Conservation (phyloP, 352 stramenopile genomes). For the Aphanomyces cochlioides region DNA sequence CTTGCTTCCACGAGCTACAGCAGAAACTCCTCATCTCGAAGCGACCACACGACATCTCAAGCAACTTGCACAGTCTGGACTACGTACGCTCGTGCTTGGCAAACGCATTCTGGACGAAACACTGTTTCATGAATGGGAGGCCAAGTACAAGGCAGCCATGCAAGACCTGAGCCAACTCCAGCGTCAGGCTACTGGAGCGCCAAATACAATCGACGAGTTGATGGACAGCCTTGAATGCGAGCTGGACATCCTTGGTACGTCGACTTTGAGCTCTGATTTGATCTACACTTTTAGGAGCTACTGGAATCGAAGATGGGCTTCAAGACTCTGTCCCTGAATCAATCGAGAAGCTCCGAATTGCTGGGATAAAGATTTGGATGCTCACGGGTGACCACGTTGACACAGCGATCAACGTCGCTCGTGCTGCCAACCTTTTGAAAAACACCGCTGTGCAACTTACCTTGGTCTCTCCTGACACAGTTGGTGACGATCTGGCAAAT, state of each 20-base stretch:
- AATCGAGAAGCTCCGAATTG: conserved; percentile 89
- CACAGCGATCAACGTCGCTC: conserved; percentile 97
- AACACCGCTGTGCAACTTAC: conserved; percentile 44
- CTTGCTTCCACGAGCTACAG: conserved; percentile 62
- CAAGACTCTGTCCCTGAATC: conserved; percentile 92
- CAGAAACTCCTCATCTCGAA: conserved; percentile 46
- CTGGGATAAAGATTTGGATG: conserved; percentile 98
- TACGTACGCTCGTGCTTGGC: conserved; percentile 78
- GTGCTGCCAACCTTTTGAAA: conserved; percentile 73
- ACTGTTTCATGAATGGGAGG: conserved; percentile 59
- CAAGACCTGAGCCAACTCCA: conserved; percentile 53
- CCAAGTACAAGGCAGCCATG: conserved; percentile 49
- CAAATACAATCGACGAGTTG: conserved; percentile 49
- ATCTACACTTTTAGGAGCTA: conserved; percentile 46
- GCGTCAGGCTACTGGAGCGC: conserved; percentile 35
- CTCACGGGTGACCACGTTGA: conserved; percentile 97
- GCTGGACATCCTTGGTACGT: conserved; percentile 81
- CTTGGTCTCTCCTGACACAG: conserved; percentile 30
- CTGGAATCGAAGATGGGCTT: conserved; percentile 95
- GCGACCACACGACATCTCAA: conserved; percentile 51
- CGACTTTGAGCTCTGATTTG: neutral
- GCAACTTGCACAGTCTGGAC: conserved; percentile 69
- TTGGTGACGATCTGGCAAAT: conserved; percentile 38
- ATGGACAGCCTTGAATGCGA: conserved; percentile 56
- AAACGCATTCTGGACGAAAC: conserved; percentile 43